Percentiles rank a stretch among this genome's conserved stretches.
These are phyloP conservation scores for Didymella segeticola DNA, from an alignment of 2,329 filamentous ascomycete genomes.

Conservation along the genomic window DNA sequence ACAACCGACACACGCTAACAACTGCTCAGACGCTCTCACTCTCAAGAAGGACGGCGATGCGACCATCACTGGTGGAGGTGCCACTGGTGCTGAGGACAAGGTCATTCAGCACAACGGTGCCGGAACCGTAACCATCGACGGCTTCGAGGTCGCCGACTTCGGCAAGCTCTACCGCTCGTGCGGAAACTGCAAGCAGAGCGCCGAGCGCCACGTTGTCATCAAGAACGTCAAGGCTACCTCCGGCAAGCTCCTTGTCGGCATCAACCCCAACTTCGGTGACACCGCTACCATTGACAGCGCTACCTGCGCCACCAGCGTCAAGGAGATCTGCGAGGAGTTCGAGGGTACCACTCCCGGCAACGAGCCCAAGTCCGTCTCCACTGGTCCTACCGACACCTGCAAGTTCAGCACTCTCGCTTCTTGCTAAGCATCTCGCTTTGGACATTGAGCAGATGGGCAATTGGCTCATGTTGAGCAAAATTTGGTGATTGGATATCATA, in stretches of 20 bases:
- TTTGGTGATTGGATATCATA: slow-evolving; percentile 7
- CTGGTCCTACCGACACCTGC: slow-evolving; percentile 26
- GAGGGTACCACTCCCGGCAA: slow-evolving; percentile 24
- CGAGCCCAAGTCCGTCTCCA: slow-evolving; percentile 25
- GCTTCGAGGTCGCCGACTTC: slow-evolving; percentile 39
- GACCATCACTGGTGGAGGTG: slow-evolving; percentile 50
- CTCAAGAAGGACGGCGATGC: slow-evolving; percentile 41
- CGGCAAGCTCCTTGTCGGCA: slow-evolving; percentile 53
- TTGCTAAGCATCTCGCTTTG: slow-evolving; percentile 27
- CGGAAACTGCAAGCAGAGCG: slow-evolving; percentile 54
- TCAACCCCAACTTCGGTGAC: slow-evolving; percentile 60
- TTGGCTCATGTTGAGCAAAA: background rate
- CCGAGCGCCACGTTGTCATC: slow-evolving; percentile 52
- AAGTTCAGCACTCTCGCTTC: slow-evolving; percentile 25
- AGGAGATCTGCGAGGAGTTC: slow-evolving; percentile 35
- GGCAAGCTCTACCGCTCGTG: slow-evolving; percentile 54
- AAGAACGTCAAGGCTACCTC: slow-evolving; percentile 50
- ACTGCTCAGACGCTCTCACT: slow-evolving; percentile 38
- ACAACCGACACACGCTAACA: slow-evolving; percentile 2
- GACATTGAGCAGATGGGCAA: background rate
- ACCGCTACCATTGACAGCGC: slow-evolving; percentile 46
- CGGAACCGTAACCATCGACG: slow-evolving; percentile 44
- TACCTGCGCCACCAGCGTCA: slow-evolving; percentile 25
- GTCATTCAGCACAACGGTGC: slow-evolving; percentile 51
- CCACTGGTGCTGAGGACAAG: slow-evolving; percentile 46